Evolutionary conservation across 805 yeast genomes (phyloP), one percentile per base, ranked within the genome.

Genomic region (Candida xiaguanensis): DNA sequence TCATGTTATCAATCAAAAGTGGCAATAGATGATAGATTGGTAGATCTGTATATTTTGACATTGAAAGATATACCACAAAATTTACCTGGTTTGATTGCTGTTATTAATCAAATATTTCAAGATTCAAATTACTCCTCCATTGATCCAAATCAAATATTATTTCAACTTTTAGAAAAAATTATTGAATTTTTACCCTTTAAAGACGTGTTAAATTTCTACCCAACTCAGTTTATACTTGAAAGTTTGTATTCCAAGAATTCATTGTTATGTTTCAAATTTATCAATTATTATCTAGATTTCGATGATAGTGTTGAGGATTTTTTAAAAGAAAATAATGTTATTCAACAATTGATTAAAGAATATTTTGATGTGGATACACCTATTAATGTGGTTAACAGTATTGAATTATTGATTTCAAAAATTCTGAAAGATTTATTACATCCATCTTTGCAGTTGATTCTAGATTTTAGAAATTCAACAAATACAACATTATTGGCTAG

Each of bases 401-500:
- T 50, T 11, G 52, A 50, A 33, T 7, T 15, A 9, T 27, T 45
- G 22, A 30, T 39, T 15, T 7, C 23, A 2, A 22, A 13, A 9
- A 9, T 43, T n/a, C 38, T 32, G 1, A 22, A 24, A 16, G 14
- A 12, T 1, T 20, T 29, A 11, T 38, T 42, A 26, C 19, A 15
- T 11, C 13, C 41, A 32, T n/a, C 29, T 3, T 20, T 23, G 5
- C 17, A 39, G 7, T 31, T 46, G 3, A 51, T 46, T 31, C 15
- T 34, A 8, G 22, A 29, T 13, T 41, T 39, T 6, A 46, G 50
- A 31, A 17, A 27, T 5, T 27, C 26, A 9, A 31, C 33, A 17
- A 43, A 51, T 19, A 36, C 59, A 5, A 49, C 50, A 9, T 38
- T 55, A 13, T 20, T 47, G 13, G 46, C 57, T 3, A 36, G 62